Base-by-base conservation (phyloP, 2,329 filamentous ascomycete genomes). In the Neofusicoccum laricinum region DNA sequence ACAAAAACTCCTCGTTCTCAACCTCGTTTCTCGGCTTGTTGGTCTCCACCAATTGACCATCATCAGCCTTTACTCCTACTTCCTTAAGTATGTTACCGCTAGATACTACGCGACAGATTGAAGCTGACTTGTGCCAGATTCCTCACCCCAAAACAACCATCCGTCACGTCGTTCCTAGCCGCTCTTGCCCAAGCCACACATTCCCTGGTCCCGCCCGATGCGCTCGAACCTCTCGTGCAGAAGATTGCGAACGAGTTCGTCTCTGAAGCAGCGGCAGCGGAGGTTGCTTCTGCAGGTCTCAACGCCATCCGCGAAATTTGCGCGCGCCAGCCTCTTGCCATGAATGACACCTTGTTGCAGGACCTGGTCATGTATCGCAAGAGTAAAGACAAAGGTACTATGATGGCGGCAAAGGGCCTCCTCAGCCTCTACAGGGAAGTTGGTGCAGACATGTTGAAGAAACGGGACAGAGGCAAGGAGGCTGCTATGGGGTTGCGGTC, bases 221-320 rank as follows among this genome's bases (percentile, higher is more conserved):
- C 89, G 0, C 82, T 99, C 11, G 93, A 98, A 75, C 94, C 95
- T 0, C 80, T 98, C 4, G 83, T 99, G 2, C 89, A 92, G 75
- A 98, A 97, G 80, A 98, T 99, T 71, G 94, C 95, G 36, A 97
- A 98, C 73, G 95, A 99, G 76, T 99, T 99, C 73, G 94, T 99
- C 1, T 97, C 93, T 0, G 95, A 99, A 79, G 95, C 92, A 1
- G 88, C 93, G 0, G 93, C 95, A 0, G 86, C 91, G 3, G 93
- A 98, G 77, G 94, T 99, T 34, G 92, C 92, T 0, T 89, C 93
- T 3, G 94, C 95, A 4, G 95, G 94, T 72, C 83, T 99, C 63
- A 97, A 98, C 75, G 90, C 93, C 14, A 98, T 99, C 69, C 88
- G 95, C 58, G 95, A 99, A 73, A 91, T 99, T 30, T 97, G 94